Evolutionary conservation across 805 yeast species (phyloP).

Genomic region (Zygosaccharomyces lentus): DNA sequence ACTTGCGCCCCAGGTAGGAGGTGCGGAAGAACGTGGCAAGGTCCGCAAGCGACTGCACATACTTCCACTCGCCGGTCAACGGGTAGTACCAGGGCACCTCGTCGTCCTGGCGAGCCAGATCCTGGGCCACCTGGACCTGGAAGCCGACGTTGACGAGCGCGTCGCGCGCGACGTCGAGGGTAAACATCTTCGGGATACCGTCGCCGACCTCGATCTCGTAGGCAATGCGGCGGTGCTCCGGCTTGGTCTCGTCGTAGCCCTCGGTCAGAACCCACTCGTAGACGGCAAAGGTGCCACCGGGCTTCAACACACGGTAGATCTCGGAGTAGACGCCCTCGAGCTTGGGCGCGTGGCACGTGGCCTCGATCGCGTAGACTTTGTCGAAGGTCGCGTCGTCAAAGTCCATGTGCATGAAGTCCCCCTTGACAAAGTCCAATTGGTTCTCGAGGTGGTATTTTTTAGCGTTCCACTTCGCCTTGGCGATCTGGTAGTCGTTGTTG

Average conservation of each 20-base stretch:
- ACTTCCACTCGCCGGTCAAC: constrained; percentile 87
- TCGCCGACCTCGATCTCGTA: constrained; percentile 98
- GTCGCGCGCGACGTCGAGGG: constrained; percentile 75
- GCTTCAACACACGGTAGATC: constrained; percentile 91
- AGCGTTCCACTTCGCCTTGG: constrained; percentile 83
- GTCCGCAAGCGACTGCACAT: constrained; percentile 75
- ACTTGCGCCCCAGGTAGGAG: constrained; percentile 74
- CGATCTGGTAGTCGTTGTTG: constrained; percentile 96
- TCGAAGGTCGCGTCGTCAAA: constrained; percentile 86
- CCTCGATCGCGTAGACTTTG: constrained; percentile 97
- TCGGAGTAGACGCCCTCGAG: constrained; percentile 94
- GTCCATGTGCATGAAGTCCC: constrained; percentile 99
- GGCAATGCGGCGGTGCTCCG: constrained; percentile 88
- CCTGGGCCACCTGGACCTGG: constrained; percentile 67
- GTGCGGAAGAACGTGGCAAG: constrained; percentile 84
- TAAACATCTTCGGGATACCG: constrained; percentile 97
- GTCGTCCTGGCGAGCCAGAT: constrained; percentile 78
- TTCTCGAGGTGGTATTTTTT: constrained; percentile 57
- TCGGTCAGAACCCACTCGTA: constrained; percentile 99
- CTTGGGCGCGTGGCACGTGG: constrained; percentile 96
- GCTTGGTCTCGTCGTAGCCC: constrained; percentile 77
- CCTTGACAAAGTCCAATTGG: constrained; percentile 83
- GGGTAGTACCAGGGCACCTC: constrained; percentile 98
- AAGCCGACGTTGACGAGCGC: constrained; percentile 88
- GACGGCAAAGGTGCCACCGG: constrained; percentile 97